Base-by-base conservation (phyloP, 768 basidiomycete genomes). In the Naematelia encephala region DNA sequence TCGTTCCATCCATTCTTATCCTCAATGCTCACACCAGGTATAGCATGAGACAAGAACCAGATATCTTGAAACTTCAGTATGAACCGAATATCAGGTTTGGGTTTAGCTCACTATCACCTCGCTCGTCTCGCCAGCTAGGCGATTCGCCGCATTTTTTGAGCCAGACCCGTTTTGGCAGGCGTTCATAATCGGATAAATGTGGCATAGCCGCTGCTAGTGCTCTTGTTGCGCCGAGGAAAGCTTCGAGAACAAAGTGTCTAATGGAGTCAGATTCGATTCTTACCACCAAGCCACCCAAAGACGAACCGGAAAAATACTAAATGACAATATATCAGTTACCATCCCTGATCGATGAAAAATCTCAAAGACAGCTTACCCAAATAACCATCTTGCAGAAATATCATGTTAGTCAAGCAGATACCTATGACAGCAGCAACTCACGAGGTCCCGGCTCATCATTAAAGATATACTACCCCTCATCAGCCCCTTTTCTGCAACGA, bases 241-340 rank as follows among this genome's bases (percentile, higher is more conserved):
- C 65, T 56, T 71, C 69, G n/a, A 65, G 53, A 5, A 66, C 69
- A 26, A 71, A 71, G 39, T 71, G 69, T 51, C 67, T 67, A 23
- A n/a, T n/a, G 14, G 45, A 45, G 45, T 56, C 44, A 61, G 60
- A 10, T 22, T 4, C n/a, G 19, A 26, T 11, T 10, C 3, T 25
- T 19, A 23, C 2, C 5, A 43, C 5, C 5, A n/a, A 4, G 30
- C 12, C 13, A 54, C 8, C 26, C 16, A 11, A 22, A 27, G 42
- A 46, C 10, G 23, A 8, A 29, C 43, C 57, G 4, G 51, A 10
- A 28, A 5, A 1, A 52, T 46, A 58, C 57, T n/a, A 21, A 65
- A 56, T 50, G 39, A 60, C 57, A 61, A 53, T 58, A 65, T n/a
- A 65, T 60, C 61, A 22, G 43, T 30, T 23, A 23, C 46, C 42